A percentile compares a stretch with the other conserved stretches of the same genome.
Conservation (phyloP, 139 green algal species). For the Edaphochlamys debaryana region DNA sequence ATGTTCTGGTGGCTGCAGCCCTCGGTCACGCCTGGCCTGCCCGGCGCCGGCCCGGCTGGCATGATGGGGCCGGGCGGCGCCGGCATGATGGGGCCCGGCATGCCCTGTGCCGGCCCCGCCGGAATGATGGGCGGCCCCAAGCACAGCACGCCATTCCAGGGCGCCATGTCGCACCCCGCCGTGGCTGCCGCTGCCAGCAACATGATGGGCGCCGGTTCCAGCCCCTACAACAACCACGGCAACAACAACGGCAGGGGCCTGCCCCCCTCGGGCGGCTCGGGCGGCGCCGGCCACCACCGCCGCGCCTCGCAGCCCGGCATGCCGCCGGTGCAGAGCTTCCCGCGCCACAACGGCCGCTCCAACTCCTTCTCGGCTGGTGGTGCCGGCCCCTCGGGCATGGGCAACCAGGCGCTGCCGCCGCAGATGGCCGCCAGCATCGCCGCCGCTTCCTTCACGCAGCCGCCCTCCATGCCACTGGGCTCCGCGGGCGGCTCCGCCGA, state of each 20-base stretch:
- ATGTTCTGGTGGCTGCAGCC: constrained; percentile 56
- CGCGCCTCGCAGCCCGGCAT: constrained; percentile 17
- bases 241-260: neutral
- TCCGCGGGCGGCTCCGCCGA: neutral
- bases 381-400: neutral
- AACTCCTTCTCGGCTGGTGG: constrained; percentile 37
- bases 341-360: neutral
- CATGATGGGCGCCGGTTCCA: neutral
- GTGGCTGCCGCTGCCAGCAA: neutral
- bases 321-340: neutral
- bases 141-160: too few species aligned
- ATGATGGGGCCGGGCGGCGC: neutral
- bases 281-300: neutral
- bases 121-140: constrained; percentile 9
- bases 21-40: constrained; percentile 16
- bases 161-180: neutral
- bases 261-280: neutral
- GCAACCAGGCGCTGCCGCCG: neutral
- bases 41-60: neutral
- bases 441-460: constrained; percentile 1
- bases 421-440: constrained; percentile 41
- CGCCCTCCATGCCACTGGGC: neutral
- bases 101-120: too few species aligned
- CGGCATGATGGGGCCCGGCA: neutral
- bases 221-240: too few species aligned